Base-by-base conservation (phyloP, 2,329 filamentous ascomycete genomes). In the Hansfordia pulvinata region DNA sequence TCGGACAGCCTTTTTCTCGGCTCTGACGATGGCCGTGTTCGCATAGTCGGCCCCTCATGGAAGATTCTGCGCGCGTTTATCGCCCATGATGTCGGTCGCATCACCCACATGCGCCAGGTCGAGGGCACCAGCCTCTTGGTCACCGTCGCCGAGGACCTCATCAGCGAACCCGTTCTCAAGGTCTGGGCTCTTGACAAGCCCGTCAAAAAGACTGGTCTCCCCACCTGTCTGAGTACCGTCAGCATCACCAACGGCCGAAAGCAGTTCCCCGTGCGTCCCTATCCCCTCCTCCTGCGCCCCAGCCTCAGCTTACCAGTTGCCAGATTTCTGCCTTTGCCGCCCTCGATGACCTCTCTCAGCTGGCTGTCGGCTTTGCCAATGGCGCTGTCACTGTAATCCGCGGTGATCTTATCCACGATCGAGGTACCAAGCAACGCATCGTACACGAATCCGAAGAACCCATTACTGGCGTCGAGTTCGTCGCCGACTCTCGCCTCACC, bases 371-470 rank as follows among this genome's bases (percentile, higher is more conserved):
- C 5, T 98, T 98, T 47, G 90, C 79, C 9, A 96, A 98, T 52
- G 90, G 90, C 6, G 76, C 86, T 1, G 88, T 98, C 9, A 93
- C 85, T 1, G 76, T 98, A 16, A 82, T 98, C 30, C 72, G 90
- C 31, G 90, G 92, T 33, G 90, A 98, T 47, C 62, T 98, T 25
- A 82, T 98, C 40, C 85, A 98, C 49, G 90, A 98, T 49, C 75
- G 90, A 30, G 90, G 92, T 13, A 85, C 88, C 8, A 85, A 84
- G 47, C 90, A 98, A 50, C 74, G 90, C 28, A 90, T 88, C 18
- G 83, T 98, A 8, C 90, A 93, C 54, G 90, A 98, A 47, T 93
- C 86, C 0, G 86, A 96, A 42, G 90, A 98, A 49, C 92, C 90
- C 0, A 76, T 98, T 8, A 98, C 90, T 0, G 88, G 86, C 2